Conservation (phyloP, 2,329 filamentous ascomycete genomes). For the Leptographium flavum region DNA sequence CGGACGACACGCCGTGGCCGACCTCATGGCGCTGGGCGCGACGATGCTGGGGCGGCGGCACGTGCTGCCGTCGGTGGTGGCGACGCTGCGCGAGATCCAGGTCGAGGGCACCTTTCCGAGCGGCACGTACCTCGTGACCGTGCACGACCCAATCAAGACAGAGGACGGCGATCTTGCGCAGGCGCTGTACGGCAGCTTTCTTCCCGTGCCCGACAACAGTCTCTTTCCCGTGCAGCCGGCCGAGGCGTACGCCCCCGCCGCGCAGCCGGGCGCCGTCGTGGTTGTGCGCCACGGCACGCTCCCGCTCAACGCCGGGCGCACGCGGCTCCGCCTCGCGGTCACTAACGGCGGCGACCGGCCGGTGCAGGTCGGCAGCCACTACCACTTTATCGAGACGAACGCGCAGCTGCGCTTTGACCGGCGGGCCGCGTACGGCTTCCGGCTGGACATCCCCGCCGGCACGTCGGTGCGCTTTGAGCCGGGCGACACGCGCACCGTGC, state of each 20-base stretch:
- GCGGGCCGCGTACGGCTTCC: slow-evolving; percentile 64
- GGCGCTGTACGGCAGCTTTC: slow-evolving; percentile 81
- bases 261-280: slow-evolving; percentile 68
- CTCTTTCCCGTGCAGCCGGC: slow-evolving; percentile 53
- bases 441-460: slow-evolving; percentile 79
- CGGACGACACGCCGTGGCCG: slow-evolving; percentile 81
- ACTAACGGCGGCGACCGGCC: slow-evolving; percentile 81
- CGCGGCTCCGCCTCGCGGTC: slow-evolving; percentile 59
- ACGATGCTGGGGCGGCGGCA: slow-evolving; percentile 90
- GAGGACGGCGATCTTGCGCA: slow-evolving; percentile 78
- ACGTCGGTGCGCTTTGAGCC: slow-evolving; percentile 91
- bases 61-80: slow-evolving; percentile 69
- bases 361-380: slow-evolving; percentile 87
- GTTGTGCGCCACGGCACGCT: slow-evolving; percentile 29
- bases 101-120: slow-evolving; percentile 87
- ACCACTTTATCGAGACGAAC: slow-evolving; percentile 94
- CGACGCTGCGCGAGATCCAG: slow-evolving; percentile 70
- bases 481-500: slow-evolving; percentile 81
- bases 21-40: slow-evolving; percentile 83
- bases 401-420: slow-evolving; percentile 82
- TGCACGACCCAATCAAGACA: slow-evolving; percentile 75
- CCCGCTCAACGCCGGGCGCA: slow-evolving; percentile 57
- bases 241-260: slow-evolving; percentile 50
- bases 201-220: slow-evolving; percentile 59
- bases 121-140: slow-evolving; percentile 87